Percentiles rank a stretch among this genome's conserved stretches.
Evolutionary conservation across 2,329 filamentous ascomycete genomes (phyloP).

Genomic region (Fonsecaea nubica): DNA sequence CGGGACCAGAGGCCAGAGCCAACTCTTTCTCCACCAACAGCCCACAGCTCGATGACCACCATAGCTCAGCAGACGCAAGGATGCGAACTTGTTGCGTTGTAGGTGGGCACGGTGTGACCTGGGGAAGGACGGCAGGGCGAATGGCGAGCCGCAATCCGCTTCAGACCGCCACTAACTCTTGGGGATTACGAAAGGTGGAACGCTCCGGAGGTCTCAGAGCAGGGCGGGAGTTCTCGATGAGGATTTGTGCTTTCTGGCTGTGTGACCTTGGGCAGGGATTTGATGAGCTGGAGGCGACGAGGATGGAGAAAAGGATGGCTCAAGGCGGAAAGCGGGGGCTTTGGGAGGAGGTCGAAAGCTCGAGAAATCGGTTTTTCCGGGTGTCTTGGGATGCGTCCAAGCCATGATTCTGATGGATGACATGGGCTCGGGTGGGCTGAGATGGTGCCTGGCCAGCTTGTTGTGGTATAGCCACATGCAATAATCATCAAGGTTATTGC

Average conservation of each 20-base stretch:
- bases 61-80: conserved; percentile 8
- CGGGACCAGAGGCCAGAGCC: conserved; percentile 15
- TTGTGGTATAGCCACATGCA: not conserved
- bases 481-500: conserved; percentile 6
- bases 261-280: conserved; percentile 2
- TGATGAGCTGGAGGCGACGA: conserved; percentile 3
- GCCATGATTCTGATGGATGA: not conserved
- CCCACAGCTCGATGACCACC: not conserved
- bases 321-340: not conserved
- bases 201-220: conserved; percentile 9
- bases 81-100: conserved; percentile 18
- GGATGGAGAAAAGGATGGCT: not conserved
- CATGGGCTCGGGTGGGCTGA: not conserved
- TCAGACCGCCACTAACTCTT: conserved; percentile 17
- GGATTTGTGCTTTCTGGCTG: not conserved
- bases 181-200: conserved; percentile 13
- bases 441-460: conserved; percentile 3
- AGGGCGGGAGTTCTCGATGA: conserved; percentile 11
- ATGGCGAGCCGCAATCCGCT: conserved; percentile 7
- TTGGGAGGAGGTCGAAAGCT: not conserved
- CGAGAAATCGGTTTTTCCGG: not conserved
- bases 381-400: not conserved
- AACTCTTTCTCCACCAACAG: conserved; percentile 15
- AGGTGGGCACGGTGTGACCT: conserved; percentile 4
- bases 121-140: conserved; percentile 11